phyloP scores from a whole-genome alignment of 208 protist genomes.

The Leishmania tropica region DNA sequence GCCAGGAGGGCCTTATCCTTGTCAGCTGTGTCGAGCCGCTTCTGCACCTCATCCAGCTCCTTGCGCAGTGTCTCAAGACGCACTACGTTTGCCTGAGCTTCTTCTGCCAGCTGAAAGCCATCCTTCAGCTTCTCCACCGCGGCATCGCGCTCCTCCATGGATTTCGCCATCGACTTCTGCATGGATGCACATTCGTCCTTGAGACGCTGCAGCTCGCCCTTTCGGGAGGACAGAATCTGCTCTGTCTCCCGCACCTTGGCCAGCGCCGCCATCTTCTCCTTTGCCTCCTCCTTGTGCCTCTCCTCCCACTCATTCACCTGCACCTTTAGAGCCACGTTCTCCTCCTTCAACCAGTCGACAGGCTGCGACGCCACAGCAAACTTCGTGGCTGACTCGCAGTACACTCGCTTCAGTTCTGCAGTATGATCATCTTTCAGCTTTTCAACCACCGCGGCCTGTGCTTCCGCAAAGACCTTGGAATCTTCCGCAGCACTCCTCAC shows the following conservation, averaged over 20 bases:
- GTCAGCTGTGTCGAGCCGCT: conserved; percentile 14
- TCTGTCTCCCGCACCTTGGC: conserved; percentile 13
- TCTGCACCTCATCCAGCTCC: conserved; percentile 29
- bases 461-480: too few species aligned
- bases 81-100: conserved; percentile 17
- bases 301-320: conserved; percentile 24
- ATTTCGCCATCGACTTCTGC: conserved; percentile 10
- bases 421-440: conserved; percentile 17
- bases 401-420: neutral
- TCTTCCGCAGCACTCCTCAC: neutral
- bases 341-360: conserved; percentile 43
- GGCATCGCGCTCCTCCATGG: conserved; percentile 23
- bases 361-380: conserved; percentile 24
- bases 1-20: conserved; percentile 30
- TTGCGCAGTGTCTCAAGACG: conserved; percentile 19
- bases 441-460: neutral
- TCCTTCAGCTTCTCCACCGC: conserved; percentile 25
- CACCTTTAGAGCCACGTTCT: conserved; percentile 31
- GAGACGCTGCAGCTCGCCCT: conserved; percentile 22
- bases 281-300: conserved; percentile 3
- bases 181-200: conserved; percentile 16
- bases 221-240: conserved; percentile 9
- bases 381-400: conserved; percentile 14
- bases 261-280: conserved; percentile 19
- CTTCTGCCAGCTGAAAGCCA: conserved; percentile 19